These are phyloP conservation scores for Populus deltoides DNA, from an alignment of 345 rosid genomes.

Conservation along the genomic window DNA sequence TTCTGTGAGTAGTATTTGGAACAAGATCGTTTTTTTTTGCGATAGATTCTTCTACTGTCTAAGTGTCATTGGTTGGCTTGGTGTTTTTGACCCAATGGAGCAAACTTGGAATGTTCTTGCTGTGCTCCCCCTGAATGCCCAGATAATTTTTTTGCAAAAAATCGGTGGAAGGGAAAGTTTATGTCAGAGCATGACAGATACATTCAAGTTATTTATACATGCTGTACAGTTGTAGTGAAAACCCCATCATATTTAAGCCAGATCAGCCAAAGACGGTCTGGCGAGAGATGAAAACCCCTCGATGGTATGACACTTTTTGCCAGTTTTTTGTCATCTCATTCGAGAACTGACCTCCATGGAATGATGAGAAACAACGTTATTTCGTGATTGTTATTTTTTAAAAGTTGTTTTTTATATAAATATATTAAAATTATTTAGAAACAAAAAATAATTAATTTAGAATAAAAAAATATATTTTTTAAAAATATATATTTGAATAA, in stretches of 20 bases:
- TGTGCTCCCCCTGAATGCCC: slow-evolving; percentile 59
- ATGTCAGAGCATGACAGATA: slow-evolving; percentile 52
- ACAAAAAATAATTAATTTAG: too few relatives aligned
- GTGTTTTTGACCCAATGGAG: slow-evolving; percentile 42
- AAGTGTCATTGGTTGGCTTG: slow-evolving; percentile 63
- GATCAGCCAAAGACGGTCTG: slow-evolving; percentile 42
- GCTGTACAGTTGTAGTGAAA: slow-evolving; percentile 41
- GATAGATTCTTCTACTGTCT: slow-evolving; percentile 46
- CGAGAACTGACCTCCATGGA: slow-evolving; percentile 48
- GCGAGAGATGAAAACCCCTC: slow-evolving; percentile 52
- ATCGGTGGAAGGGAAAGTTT: slow-evolving; percentile 64
- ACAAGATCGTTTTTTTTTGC: slow-evolving; percentile 52
- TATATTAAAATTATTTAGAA: accelerated
- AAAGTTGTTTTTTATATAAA: too few relatives aligned
- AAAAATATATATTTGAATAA: too few relatives aligned
- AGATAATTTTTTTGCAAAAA: slow-evolving; percentile 39
- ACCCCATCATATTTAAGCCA: slow-evolving; percentile 53
- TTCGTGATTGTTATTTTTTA: too few relatives aligned
- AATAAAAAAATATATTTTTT: too few relatives aligned
- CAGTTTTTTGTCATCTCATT: slow-evolving; percentile 52
- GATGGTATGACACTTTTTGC: slow-evolving; percentile 62
- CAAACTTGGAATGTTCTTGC: slow-evolving; percentile 53
- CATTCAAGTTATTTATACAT: slow-evolving; percentile 54
- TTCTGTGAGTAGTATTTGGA: slow-evolving; percentile 51
- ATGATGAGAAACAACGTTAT: slow-evolving; percentile 47